These are phyloP conservation scores for Umbilicaria muhlenbergii DNA, from an alignment of 495 filamentous ascomycete genomes.

Conservation along the genomic window DNA sequence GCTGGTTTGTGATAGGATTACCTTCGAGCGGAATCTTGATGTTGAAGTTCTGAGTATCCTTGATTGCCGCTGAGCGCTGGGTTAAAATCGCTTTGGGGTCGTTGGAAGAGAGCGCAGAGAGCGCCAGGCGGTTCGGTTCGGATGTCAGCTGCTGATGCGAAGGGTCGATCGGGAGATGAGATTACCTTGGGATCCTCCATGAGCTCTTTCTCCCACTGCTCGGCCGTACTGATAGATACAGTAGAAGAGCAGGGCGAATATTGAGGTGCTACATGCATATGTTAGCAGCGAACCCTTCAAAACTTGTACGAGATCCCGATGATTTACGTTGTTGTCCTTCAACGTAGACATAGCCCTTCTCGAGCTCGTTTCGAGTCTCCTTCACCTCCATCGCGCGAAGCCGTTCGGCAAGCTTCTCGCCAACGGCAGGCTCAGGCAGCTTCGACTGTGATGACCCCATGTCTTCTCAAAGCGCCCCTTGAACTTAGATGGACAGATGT, in stretches of 20 bases:
- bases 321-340: slow-evolving; percentile 12
- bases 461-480: background rate
- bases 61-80: slow-evolving; percentile 30
- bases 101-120: slow-evolving; percentile 46
- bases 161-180: background rate
- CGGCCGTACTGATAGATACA: slow-evolving; percentile 29
- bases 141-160: background rate
- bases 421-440: background rate
- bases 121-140: slow-evolving; percentile 44
- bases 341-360: slow-evolving; percentile 35
- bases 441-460: slow-evolving; percentile 1
- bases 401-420: slow-evolving; percentile 1
- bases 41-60: slow-evolving; percentile 68
- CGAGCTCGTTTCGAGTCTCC: slow-evolving; percentile 1
- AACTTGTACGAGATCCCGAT: no score
- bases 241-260: slow-evolving; percentile 8
- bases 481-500: no score
- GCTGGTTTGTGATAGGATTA: slow-evolving; percentile 70
- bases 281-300: no score
- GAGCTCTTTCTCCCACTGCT: slow-evolving; percentile 43
- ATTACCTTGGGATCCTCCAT: slow-evolving; percentile 47
- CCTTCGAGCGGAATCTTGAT: slow-evolving; percentile 70
- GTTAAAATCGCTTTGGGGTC: slow-evolving; percentile 37
- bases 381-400: slow-evolving; percentile 3
- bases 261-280: background rate